Conservation (phyloP, 306 rosid genomes). For the Castanea crenata region DNA sequence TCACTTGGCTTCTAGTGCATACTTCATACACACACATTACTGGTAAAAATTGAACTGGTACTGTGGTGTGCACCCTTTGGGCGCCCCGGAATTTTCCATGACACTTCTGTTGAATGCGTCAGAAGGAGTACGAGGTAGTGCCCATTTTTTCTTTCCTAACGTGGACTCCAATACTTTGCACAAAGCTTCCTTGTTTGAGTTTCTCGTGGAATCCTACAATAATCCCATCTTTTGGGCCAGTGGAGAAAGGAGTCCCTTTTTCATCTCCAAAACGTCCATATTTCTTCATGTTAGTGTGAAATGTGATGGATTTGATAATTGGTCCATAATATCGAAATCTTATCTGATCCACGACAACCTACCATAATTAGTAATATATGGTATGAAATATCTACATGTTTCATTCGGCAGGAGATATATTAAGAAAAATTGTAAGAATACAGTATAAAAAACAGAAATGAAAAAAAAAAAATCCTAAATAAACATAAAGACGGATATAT, state of each 20-base stretch:
- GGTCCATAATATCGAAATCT: slow-evolving; percentile 60
- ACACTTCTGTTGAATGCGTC: too few relatives aligned
- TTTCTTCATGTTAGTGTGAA: slow-evolving; percentile 54
- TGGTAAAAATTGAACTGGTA: too few relatives aligned
- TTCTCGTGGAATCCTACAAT: slow-evolving; percentile 83
- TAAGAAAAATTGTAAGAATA: too few relatives aligned
- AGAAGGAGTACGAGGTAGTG: slow-evolving; percentile 14
- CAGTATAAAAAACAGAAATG: too few relatives aligned
- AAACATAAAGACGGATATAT: too few relatives aligned
- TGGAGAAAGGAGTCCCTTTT: slow-evolving; percentile 56
- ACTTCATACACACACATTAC: too few relatives aligned
- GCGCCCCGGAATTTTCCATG: slow-evolving; percentile 1
- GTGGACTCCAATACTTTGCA: slow-evolving; percentile 78
- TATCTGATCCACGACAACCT: slow-evolving; percentile 38
- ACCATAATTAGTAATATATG: too few relatives aligned
- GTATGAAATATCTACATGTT: too few relatives aligned
- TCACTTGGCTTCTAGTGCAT: too few relatives aligned
- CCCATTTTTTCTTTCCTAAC: slow-evolving; percentile 53
- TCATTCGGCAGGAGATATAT: too few relatives aligned
- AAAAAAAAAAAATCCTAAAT: too few relatives aligned
- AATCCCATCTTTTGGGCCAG: slow-evolving; percentile 50
- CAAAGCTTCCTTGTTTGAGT: slow-evolving; percentile 49
- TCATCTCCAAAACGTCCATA: slow-evolving; percentile 84
- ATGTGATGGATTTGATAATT: slow-evolving; percentile 65
- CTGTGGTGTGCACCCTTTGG: too few relatives aligned